A percentile compares a stretch with the other conserved stretches of the same genome.
Conservation (phyloP, 2,329 filamentous ascomycete genomes). For the Emmonsiellopsis sp. region DNA sequence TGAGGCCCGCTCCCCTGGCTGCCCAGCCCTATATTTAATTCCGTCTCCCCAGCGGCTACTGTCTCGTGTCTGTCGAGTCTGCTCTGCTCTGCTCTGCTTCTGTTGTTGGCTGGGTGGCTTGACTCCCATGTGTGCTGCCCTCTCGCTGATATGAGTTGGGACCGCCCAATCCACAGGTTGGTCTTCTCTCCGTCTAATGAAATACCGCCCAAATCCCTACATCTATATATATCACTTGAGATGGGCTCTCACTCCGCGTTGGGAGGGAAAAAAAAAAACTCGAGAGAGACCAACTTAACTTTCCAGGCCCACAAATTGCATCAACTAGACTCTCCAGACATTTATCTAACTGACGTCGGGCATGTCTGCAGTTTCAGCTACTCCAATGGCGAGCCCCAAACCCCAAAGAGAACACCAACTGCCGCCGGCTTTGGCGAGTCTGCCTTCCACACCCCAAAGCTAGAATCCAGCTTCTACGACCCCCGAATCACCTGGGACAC, state of each 20-base stretch:
- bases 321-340: not conserved
- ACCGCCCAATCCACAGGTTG: slow-evolving; percentile 39
- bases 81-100: slow-evolving; percentile 16
- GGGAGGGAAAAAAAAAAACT: too few species aligned
- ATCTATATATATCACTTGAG: not conserved
- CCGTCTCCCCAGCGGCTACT: not conserved
- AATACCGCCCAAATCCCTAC: not conserved
- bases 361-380: slow-evolving; percentile 36
- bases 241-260: too few species aligned
- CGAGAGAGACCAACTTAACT: too few species aligned
- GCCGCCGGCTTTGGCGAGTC: slow-evolving; percentile 29
- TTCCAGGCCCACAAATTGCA: not conserved
- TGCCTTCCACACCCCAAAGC: slow-evolving; percentile 37
- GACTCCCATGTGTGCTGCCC: slow-evolving; percentile 31
- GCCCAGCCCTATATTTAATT: not conserved
- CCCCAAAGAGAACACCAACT: slow-evolving; percentile 37
- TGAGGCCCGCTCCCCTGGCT: not conserved
- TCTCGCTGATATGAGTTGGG: slow-evolving; percentile 39
- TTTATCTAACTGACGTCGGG: slow-evolving; percentile 9
- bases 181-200: slow-evolving; percentile 20
- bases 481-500: slow-evolving; percentile 39
- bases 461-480: slow-evolving; percentile 40
- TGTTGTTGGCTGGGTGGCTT: slow-evolving; percentile 25
- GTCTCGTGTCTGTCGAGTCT: slow-evolving; percentile 2
- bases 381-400: slow-evolving; percentile 39